A percentile compares a stretch with the other conserved stretches of the same genome.
These are phyloP conservation scores for Citrus sp. DNA, from an alignment of 345 rosid species.

Conservation along the genomic window DNA sequence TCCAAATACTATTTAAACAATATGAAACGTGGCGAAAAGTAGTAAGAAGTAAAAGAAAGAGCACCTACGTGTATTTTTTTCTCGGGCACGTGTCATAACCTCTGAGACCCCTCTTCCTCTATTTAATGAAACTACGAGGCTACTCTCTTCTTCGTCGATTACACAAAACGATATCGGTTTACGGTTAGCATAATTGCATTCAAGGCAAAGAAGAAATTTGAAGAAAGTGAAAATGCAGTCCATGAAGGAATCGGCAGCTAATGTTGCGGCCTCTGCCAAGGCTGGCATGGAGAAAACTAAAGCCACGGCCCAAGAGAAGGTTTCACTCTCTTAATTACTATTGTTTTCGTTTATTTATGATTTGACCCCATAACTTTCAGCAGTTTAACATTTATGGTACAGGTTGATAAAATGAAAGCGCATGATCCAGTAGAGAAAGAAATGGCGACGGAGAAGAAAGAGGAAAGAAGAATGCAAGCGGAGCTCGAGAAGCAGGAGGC, in stretches of 20 bases:
- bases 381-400: not conserved
- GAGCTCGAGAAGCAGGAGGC: constrained; percentile 55
- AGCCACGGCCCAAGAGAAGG: constrained; percentile 72
- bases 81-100: not conserved
- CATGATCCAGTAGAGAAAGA: constrained; percentile 58
- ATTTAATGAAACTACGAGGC: not conserved
- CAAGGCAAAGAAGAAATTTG: too few species aligned
- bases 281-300: constrained; percentile 85
- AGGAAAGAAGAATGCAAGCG: constrained; percentile 43
- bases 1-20: not conserved
- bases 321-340: not conserved
- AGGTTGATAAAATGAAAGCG: constrained; percentile 60
- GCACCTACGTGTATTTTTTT: not conserved
- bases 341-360: not conserved
- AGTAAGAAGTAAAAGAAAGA: too few species aligned
- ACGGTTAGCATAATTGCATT: too few species aligned
- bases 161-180: too few species aligned
- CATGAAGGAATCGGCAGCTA: constrained; percentile 57
- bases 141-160: not conserved
- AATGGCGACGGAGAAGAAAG: constrained; percentile 61
- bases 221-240: not conserved
- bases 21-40: not conserved
- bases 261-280: constrained; percentile 75
- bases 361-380: not conserved
- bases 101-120: not conserved